phyloP scores from a whole-genome alignment of 495 filamentous ascomycete genomes.

The Penicillium riverlandense region DNA sequence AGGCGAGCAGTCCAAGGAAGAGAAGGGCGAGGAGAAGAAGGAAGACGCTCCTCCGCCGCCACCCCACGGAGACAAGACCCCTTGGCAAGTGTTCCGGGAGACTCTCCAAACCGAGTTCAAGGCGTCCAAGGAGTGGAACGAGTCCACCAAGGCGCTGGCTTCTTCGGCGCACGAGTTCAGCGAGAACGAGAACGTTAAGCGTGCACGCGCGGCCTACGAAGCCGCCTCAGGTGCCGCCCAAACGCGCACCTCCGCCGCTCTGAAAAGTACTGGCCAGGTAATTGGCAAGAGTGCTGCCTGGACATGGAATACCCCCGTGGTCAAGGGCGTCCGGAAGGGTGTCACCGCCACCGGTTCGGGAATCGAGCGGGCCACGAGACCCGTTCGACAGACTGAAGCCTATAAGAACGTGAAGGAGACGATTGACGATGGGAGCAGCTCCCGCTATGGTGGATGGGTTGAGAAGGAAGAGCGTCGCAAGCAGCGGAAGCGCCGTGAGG shows the following conservation, averaged over 20 bases:
- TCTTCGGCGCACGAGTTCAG: conserved; percentile 81
- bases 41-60: conserved; percentile 73
- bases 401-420: conserved; percentile 92
- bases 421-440: conserved; percentile 95
- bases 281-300: conserved; percentile 86
- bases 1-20: conserved; percentile 34
- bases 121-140: conserved; percentile 97
- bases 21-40: conserved; percentile 44
- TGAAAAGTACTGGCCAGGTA: conserved; percentile 77
- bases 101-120: conserved; percentile 90
- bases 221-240: conserved; percentile 71
- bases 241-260: conserved; percentile 62
- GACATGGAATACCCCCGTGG: conserved; percentile 94
- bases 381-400: conserved; percentile 86
- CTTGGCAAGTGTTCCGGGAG: conserved; percentile 97
- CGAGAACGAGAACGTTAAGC: conserved; percentile 88
- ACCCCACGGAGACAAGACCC: conserved; percentile 94
- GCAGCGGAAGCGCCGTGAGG: conserved; percentile 65
- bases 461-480: conserved; percentile 89
- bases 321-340: conserved; percentile 85
- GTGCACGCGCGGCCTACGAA: conserved; percentile 77
- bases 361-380: conserved; percentile 87
- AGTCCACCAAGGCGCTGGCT: conserved; percentile 90
- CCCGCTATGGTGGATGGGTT: conserved; percentile 89
- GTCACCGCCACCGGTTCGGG: conserved; percentile 78